Evolutionary conservation across 148 eudicot genomes (phyloP), one percentile per base, ranked within the genome.

Genomic region (Silene latifolia): DNA sequence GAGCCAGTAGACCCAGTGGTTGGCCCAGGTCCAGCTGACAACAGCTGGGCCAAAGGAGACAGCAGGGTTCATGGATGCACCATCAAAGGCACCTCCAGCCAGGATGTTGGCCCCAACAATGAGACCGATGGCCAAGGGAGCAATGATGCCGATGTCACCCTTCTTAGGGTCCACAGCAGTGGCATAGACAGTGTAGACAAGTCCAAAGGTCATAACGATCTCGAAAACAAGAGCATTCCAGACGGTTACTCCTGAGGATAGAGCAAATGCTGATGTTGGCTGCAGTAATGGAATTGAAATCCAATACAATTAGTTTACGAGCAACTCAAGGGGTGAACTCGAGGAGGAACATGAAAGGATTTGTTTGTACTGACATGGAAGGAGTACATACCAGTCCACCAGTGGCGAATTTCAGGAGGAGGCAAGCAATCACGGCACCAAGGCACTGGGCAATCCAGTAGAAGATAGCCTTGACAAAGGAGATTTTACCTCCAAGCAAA

Each of bases 31-130:
- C 97, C 97, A 91, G 87, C 97, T 91, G 21, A 91, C 93, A 14
- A 91, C 90, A 56, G 97, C 97, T 1, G 97, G 97, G 23, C 97
- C 93, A 29, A 91, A 91, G 29, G 97, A 91, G 76, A 91, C 93
- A 3, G 97, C 97, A 4, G 97, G 97, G 88, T 91, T 91, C 97
- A 91, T 91, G 69, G 91, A 91, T 27, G 97, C 97, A 72, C 97
- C 97, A 68, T 87, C 91, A 67, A 91, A 91, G 81, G 93, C 97
- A 42, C 93, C 93, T 35, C 97, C 97, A 20, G 93, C 93, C 62
- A 91, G 71, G 87, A 91, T 91, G 89, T 91, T 91, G 77, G 97
- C 97, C 3, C 89, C 97, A 47, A 91, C 97, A 17, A 91, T 88
- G 83, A 89, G 85, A 69, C 93, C 93, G 15, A 91, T 89, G 60